Percentiles rank a stretch among this genome's conserved stretches.
phyloP scores from a whole-genome alignment of 176 grass and related monocot species.

The Zea luxurians region DNA sequence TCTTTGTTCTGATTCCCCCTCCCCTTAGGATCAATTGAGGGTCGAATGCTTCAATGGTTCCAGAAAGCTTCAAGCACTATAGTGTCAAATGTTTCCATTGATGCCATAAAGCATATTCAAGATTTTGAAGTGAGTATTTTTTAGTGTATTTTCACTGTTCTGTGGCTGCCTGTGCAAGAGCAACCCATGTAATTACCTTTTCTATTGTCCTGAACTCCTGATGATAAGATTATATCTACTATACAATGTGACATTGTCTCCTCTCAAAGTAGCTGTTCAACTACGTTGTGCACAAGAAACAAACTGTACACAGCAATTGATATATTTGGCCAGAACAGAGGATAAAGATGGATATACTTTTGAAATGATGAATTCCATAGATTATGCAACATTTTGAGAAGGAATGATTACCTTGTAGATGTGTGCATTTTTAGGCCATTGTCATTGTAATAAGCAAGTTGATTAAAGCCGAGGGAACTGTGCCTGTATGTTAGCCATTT shows the following conservation, averaged over 20 bases:
- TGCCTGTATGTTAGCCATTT: not conserved
- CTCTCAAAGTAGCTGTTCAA: not conserved
- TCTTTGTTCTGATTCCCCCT: constrained; percentile 26
- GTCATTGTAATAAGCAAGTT: constrained; percentile 16
- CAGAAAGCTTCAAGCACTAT: constrained; percentile 64
- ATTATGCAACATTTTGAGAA: not conserved
- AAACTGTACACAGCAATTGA: not conserved
- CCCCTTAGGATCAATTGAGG: constrained; percentile 62
- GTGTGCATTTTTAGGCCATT: constrained; percentile 6
- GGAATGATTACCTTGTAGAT: not conserved
- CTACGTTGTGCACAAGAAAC: not conserved
- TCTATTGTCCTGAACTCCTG: not conserved
- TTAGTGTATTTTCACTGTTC: constrained; percentile 12
- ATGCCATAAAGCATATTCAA: constrained; percentile 58
- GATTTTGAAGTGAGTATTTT: constrained; percentile 72
- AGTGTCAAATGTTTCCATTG: constrained; percentile 65
- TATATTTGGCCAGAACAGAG: not conserved
- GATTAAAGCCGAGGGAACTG: not conserved
- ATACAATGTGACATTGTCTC: not conserved
- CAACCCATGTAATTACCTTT: not conserved
- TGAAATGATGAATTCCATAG: not conserved
- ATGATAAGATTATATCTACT: constrained; percentile 5
- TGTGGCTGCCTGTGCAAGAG: constrained; percentile 14
- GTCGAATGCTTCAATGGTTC: constrained; percentile 72
- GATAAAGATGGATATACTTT: not conserved